Percentiles rank a stretch among this genome's conserved stretches.
Evolutionary conservation across 108 stramenopile genomes (phyloP).

Genomic region (Fragilaria radians): DNA sequence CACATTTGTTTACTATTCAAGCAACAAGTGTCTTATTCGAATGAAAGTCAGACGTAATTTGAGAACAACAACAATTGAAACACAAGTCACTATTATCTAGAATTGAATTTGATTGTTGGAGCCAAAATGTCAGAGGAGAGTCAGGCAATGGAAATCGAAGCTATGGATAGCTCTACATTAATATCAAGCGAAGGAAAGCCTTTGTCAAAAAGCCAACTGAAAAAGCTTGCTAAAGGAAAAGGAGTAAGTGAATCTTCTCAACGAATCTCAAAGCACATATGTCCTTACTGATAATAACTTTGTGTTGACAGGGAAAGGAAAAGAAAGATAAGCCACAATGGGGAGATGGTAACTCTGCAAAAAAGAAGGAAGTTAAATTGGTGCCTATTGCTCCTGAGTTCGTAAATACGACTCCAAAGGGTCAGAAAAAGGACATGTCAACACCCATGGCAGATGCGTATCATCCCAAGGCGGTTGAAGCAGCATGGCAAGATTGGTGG

Average conservation of each 20-base stretch:
- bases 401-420: slow-evolving; percentile 84
- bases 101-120: too few species aligned
- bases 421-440: slow-evolving; percentile 78
- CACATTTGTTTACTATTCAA: too few species aligned
- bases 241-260: slow-evolving; percentile 9
- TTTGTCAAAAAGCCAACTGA: slow-evolving; percentile 77
- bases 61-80: too few species aligned
- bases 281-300: background rate
- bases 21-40: too few species aligned
- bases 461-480: slow-evolving; percentile 93
- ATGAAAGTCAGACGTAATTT: too few species aligned
- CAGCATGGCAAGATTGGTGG: slow-evolving; percentile 99
- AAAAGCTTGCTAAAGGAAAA: slow-evolving; percentile 84
- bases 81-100: too few species aligned
- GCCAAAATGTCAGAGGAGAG: too few species aligned
- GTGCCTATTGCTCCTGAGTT: slow-evolving; percentile 33
- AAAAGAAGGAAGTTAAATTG: slow-evolving; percentile 44
- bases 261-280: background rate
- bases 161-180: too few species aligned
- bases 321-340: slow-evolving; percentile 86
- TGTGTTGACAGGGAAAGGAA: slow-evolving; percentile 17
- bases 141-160: too few species aligned
- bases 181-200: slow-evolving; percentile 31
- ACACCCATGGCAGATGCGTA: slow-evolving; percentile 88
- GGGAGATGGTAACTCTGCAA: slow-evolving; percentile 58